A percentile compares a stretch with the other conserved stretches of the same genome.
phyloP scores from a whole-genome alignment of 2,329 filamentous ascomycete species.

The Neoscytalidium dimidiatum region DNA sequence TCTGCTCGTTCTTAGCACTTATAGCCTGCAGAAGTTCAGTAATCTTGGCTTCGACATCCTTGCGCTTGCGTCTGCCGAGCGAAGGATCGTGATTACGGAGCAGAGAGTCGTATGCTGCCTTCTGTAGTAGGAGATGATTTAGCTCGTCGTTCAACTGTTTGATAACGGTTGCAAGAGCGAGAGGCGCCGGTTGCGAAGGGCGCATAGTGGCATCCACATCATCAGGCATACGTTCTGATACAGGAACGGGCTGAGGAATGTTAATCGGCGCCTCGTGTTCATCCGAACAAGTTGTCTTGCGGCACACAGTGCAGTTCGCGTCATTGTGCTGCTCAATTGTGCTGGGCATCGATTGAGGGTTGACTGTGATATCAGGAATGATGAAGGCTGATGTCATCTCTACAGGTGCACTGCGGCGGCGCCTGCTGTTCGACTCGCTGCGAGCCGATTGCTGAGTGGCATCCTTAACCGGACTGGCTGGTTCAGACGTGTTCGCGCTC shows the following conservation, averaged over 20 bases:
- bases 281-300: slow-evolving; percentile 39
- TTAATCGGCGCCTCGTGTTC: slow-evolving; percentile 33
- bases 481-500: slow-evolving; percentile 3
- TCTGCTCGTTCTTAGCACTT: slow-evolving; percentile 74
- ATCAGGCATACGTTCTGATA: slow-evolving; percentile 53
- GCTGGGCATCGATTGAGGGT: slow-evolving; percentile 29
- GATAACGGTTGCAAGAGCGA: slow-evolving; percentile 79
- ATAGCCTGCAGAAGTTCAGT: slow-evolving; percentile 63
- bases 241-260: slow-evolving; percentile 51
- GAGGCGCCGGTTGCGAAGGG: slow-evolving; percentile 64
- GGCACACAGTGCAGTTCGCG: slow-evolving; percentile 60
- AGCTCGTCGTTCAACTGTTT: slow-evolving; percentile 81
- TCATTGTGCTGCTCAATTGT: slow-evolving; percentile 48
- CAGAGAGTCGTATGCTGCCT: slow-evolving; percentile 62
- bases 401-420: slow-evolving; percentile 50
- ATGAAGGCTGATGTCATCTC: slow-evolving; percentile 68
- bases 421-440: slow-evolving; percentile 53
- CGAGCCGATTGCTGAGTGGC: slow-evolving; percentile 50
- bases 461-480: slow-evolving; percentile 28
- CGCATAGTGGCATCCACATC: slow-evolving; percentile 62
- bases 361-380: slow-evolving; percentile 62
- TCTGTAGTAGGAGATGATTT: slow-evolving; percentile 70
- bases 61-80: slow-evolving; percentile 65
- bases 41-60: slow-evolving; percentile 62
- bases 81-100: slow-evolving; percentile 46